phyloP scores from a whole-genome alignment of 1,284 basidiomycete species.

The Xanthoconium separans region DNA sequence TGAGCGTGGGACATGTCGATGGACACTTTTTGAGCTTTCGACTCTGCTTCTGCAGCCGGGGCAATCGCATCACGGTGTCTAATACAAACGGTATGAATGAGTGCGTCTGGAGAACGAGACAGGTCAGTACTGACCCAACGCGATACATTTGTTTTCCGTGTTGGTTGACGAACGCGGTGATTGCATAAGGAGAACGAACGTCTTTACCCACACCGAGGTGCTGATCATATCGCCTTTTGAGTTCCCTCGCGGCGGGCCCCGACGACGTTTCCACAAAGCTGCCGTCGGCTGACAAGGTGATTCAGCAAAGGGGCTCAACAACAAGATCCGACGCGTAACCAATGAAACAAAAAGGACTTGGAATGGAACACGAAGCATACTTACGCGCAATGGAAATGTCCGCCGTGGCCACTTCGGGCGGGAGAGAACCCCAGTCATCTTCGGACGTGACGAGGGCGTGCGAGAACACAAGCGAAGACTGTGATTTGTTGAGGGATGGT shows the following conservation, averaged over 20 bases:
- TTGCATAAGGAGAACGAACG: conserved; percentile 71
- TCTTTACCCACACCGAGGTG: conserved; percentile 61
- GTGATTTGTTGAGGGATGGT: conserved; percentile 39
- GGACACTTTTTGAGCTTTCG: conserved; percentile 34
- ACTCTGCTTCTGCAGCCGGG: conserved; percentile 41
- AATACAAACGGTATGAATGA: conserved; percentile 12
- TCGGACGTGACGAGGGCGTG: conserved; percentile 34
- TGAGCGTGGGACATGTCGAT: conserved; percentile 20
- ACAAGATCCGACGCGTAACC: conserved; percentile 8
- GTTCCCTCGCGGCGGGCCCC: conserved; percentile 65
- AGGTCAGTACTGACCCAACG: conserved; percentile 54
- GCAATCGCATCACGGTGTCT: conserved; percentile 58
- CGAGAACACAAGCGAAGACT: conserved; percentile 44
- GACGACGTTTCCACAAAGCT: conserved; percentile 78
- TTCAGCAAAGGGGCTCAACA: background rate
- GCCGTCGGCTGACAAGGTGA: conserved; percentile 52
- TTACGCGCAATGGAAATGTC: conserved; percentile 62
- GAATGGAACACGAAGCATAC: conserved; percentile 32
- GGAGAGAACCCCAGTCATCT: conserved; percentile 32
- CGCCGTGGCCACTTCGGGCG: conserved; percentile 52
- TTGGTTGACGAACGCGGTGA: conserved; percentile 75
- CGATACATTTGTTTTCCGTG: conserved; percentile 74
- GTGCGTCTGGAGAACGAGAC: background rate
- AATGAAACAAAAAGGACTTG: conserved; percentile 3
- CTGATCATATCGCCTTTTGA: conserved; percentile 73